Conservation (phyloP, 2,329 filamentous ascomycete species). For the Fusarium sp. region DNA sequence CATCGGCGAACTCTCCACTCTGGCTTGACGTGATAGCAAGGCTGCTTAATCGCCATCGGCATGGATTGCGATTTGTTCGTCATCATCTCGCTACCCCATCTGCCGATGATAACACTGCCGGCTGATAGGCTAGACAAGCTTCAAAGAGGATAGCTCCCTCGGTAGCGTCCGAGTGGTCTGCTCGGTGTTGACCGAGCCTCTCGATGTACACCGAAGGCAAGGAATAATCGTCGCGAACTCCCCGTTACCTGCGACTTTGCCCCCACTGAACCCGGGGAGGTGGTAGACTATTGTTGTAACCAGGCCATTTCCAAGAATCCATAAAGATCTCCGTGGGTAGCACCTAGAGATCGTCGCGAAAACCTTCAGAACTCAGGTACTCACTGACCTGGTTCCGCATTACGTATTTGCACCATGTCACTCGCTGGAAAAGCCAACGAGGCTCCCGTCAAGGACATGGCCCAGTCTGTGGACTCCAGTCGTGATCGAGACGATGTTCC, state of each 20-base stretch:
- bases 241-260: constrained; percentile 8
- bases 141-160: constrained; percentile 1
- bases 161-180: constrained; percentile 2
- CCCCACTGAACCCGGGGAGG: constrained; percentile 11
- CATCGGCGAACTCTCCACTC: constrained; percentile 12
- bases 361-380: too few species aligned
- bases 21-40: constrained; percentile 28
- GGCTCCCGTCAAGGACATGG: constrained; percentile 1
- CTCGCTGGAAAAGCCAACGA: neutral
- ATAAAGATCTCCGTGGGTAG: neutral
- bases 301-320: neutral
- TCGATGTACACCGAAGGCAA: constrained; percentile 11
- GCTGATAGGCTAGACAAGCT: neutral
- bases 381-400: too few species aligned
- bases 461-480: neutral
- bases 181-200: constrained; percentile 4
- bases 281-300: neutral
- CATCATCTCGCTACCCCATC: neutral
- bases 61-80: neutral
- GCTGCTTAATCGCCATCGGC: constrained; percentile 11
- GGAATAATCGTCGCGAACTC: constrained; percentile 7
- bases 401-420: neutral
- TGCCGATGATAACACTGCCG: neutral
- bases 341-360: neutral
- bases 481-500: neutral